phyloP scores from a whole-genome alignment of 805 yeast species.

The Myxozyma udenii region DNA sequence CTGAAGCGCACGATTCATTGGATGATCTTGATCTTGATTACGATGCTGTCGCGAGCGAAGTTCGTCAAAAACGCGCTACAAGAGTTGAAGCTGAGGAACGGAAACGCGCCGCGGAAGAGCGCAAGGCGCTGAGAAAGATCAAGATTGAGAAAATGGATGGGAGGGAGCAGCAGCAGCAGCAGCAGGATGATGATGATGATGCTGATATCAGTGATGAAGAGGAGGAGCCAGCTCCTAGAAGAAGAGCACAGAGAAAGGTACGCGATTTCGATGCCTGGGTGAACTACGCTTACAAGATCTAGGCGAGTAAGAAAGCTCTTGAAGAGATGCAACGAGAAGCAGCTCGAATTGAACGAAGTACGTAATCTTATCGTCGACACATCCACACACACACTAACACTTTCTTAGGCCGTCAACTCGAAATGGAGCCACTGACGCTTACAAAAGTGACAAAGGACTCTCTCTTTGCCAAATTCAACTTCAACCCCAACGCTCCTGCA shows the following conservation, averaged over 20 bases:
- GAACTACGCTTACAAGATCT: too few species aligned
- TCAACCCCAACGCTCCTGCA: conserved; percentile 3
- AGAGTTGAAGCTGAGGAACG: conserved; percentile 6
- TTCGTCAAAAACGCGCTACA: conserved; percentile 4
- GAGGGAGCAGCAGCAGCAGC: neutral
- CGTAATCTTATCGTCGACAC: neutral
- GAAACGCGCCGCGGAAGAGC: conserved; percentile 1
- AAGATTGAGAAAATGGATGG: conserved; percentile 8
- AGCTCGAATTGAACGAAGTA: conserved; percentile 25
- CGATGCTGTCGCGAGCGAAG: conserved; percentile 1
- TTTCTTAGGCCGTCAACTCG: conserved; percentile 17
- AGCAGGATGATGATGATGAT: neutral
- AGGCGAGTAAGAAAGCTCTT: conserved; percentile 28
- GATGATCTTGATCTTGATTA: neutral
- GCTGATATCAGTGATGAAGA: neutral
- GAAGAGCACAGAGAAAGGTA: conserved; percentile 6
- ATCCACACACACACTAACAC: neutral
- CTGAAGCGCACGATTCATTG: neutral
- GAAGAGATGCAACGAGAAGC: conserved; percentile 25
- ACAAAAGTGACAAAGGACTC: conserved; percentile 11
- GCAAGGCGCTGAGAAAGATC: neutral
- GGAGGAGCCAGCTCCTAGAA: neutral
- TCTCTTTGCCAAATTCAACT: conserved; percentile 18
- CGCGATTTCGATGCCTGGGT: too few species aligned
- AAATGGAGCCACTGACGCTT: conserved; percentile 15